Evolutionary conservation across 139 green algal genomes (phyloP), one percentile per base, ranked within the genome.

Genomic region (Tetratostichococcus sp.): DNA sequence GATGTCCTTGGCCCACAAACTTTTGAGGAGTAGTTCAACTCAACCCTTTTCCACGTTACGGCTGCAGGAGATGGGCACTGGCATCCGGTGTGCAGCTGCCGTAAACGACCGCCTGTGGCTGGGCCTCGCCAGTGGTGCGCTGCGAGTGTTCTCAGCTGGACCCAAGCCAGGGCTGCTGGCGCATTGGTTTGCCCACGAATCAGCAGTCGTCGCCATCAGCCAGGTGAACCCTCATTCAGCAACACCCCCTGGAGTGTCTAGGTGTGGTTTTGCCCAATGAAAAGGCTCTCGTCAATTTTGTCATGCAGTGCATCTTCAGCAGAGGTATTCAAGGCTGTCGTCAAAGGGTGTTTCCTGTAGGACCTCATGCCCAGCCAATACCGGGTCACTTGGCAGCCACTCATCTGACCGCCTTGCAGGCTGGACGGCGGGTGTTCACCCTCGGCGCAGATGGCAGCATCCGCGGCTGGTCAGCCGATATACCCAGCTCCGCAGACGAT

Each of bases 391-490:
- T n/a, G n/a, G n/a, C n/a, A n/a, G n/a, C n/a, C n/a, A n/a, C n/a
- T n/a, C n/a, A n/a, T n/a, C n/a, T n/a, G n/a, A n/a, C n/a, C n/a
- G n/a, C n/a, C n/a, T n/a, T n/a, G 39, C 39, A 50, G 25, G 81
- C 81, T 1, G 81, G 81, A 32, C 80, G 35, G 28, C 72, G 89
- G 30, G 78, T 86, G 25, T 93, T 85, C 72, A 87, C 70, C 4
- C 79, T 96, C 74, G 85, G 72, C 16, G 77, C 81, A 5, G 86
- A 91, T 67, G 91, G 91, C 50, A 77, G 74, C 43, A 82, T 96
- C 30, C 81, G 78, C 19, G 88, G 82, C 22, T 95, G 90, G 89
- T 69, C 35, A 32, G 73, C 79, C 25, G 65, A 69, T 19, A 58
- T 70, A 25, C 79, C 82, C 4, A 33, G 35, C 65, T 4, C 30